Percentiles rank a stretch among this genome's conserved stretches.
phyloP scores from a whole-genome alignment of 257 asterid species.

The Nicotiana paniculata region DNA sequence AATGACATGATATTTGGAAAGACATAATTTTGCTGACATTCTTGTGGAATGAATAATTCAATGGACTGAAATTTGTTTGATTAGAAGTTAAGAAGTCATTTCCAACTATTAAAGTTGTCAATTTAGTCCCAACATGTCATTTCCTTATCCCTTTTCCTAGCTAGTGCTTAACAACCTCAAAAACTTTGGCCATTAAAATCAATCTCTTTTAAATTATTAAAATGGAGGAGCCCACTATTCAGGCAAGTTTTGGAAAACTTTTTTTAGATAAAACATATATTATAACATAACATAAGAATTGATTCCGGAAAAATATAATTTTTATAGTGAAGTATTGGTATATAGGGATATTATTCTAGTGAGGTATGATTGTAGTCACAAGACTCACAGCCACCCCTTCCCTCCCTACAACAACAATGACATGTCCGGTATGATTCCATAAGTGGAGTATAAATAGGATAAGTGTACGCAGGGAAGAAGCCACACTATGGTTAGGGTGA shows the following conservation, averaged over 20 bases:
- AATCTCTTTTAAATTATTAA: neutral
- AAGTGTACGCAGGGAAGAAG: too few relatives aligned
- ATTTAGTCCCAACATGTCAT: neutral
- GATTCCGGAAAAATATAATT: too few relatives aligned
- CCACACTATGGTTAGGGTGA: too few relatives aligned
- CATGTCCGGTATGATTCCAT: too few relatives aligned
- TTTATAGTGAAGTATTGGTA: too few relatives aligned
- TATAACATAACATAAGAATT: too few relatives aligned
- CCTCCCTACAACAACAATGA: neutral
- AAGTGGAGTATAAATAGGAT: too few relatives aligned
- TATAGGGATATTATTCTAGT: too few relatives aligned
- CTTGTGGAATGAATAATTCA: neutral
- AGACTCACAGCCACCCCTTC: neutral
- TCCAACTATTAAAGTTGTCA: neutral
- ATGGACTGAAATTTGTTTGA: neutral
- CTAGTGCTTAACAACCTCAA: neutral
- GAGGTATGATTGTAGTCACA: neutral
- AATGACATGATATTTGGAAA: neutral
- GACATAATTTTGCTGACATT: neutral
- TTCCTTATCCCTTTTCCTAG: neutral
- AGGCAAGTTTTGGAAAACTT: neutral
- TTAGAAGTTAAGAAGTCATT: neutral
- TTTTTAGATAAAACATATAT: too few relatives aligned
- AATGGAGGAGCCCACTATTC: neutral
- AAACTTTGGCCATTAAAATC: neutral